These are phyloP conservation scores for Prunus dulcis DNA, from an alignment of 306 rosid genomes.

Conservation along the genomic window DNA sequence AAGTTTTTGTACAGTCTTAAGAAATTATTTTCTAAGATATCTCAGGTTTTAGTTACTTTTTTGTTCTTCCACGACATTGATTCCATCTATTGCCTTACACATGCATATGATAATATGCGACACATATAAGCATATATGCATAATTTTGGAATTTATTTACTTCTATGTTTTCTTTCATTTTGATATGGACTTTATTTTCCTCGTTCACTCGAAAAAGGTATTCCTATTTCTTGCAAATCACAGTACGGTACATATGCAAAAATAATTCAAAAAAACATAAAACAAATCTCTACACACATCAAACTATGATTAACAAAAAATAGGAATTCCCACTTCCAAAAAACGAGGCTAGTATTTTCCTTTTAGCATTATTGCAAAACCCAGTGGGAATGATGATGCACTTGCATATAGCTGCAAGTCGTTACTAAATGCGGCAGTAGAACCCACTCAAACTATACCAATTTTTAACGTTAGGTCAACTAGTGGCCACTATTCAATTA, in stretches of 20 bases:
- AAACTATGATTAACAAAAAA: too few species aligned
- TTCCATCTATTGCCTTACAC: neutral
- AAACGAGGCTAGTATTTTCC: too few species aligned
- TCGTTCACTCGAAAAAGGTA: too few species aligned
- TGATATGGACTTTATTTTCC: neutral
- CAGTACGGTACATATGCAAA: too few species aligned
- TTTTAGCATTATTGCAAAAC: neutral
- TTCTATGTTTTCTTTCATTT: neutral
- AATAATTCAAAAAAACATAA: too few species aligned
- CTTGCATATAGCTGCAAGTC: neutral
- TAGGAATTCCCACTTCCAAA: too few species aligned
- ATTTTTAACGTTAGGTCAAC: constrained; percentile 4
- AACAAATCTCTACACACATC: too few species aligned
- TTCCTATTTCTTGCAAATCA: too few species aligned
- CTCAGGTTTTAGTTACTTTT: neutral
- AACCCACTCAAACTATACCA: constrained; percentile 5
- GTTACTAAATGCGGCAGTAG: neutral
- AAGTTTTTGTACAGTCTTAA: neutral
- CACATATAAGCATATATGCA: too few species aligned
- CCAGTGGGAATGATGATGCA: neutral
- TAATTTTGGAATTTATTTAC: neutral
- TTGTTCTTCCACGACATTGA: neutral
- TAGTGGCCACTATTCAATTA: constrained; percentile 37
- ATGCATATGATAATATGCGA: neutral
- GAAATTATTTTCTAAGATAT: neutral